These are phyloP conservation scores for Kuraishia cidri DNA, from an alignment of 805 yeast genomes.

Conservation along the genomic window DNA sequence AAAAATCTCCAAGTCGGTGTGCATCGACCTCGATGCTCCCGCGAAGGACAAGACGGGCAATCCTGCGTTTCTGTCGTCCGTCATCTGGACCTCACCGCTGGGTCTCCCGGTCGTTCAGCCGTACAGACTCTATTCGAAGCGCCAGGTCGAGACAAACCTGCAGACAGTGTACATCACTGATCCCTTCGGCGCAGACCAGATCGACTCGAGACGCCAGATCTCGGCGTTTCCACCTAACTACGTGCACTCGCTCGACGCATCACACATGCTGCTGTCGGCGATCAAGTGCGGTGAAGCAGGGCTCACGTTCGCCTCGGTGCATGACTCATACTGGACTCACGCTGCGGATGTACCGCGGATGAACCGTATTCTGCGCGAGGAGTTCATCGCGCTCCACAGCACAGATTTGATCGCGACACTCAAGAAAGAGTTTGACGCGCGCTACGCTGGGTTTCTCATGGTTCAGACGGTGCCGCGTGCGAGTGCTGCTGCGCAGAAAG, in stretches of 20 bases:
- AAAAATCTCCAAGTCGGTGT: conserved; percentile 67
- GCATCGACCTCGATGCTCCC: conserved; percentile 51
- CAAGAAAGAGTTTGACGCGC: conserved; percentile 68
- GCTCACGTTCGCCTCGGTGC: conserved; percentile 86
- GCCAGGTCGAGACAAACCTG: conserved; percentile 67
- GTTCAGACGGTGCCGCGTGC: conserved; percentile 43
- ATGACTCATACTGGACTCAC: conserved; percentile 98
- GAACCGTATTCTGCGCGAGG: conserved; percentile 64
- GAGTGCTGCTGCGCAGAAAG: conserved; percentile 39
- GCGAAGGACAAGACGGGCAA: conserved; percentile 25
- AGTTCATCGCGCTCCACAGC: conserved; percentile 71
- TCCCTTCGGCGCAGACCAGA: conserved; percentile 77
- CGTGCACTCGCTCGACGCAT: conserved; percentile 92
- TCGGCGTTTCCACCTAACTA: conserved; percentile 95
- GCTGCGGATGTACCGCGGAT: conserved; percentile 72
- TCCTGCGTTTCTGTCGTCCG: conserved; percentile 71
- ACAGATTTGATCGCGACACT: conserved; percentile 64
- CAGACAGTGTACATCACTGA: conserved; percentile 85
- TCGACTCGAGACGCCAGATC: conserved; percentile 82
- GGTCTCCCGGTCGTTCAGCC: conserved; percentile 98
- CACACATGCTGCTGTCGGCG: conserved; percentile 92
- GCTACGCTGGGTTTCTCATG: conserved; percentile 68
- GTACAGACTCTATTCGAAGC: conserved; percentile 61
- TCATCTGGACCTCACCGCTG: conserved; percentile 96
- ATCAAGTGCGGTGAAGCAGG: conserved; percentile 57